phyloP scores from a whole-genome alignment of 805 yeast species.

The Suhomyces sp. region DNA sequence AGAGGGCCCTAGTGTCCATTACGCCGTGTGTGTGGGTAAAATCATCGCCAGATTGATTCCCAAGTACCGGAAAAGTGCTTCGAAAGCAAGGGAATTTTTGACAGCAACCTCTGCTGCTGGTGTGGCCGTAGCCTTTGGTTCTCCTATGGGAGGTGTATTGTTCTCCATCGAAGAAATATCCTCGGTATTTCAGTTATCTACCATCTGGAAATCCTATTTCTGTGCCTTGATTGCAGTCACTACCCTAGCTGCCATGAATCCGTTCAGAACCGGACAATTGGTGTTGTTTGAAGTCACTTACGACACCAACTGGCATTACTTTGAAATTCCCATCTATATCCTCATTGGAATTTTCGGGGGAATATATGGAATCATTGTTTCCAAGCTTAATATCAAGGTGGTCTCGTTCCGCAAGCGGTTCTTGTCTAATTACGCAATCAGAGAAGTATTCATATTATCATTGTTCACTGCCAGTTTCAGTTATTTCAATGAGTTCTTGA shows the following conservation, averaged over 20 bases:
- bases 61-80: constrained; percentile 45
- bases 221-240: constrained; percentile 88
- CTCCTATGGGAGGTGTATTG: constrained; percentile 94
- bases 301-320: constrained; percentile 80
- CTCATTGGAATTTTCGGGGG: constrained; percentile 91
- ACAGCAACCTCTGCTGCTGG: constrained; percentile 97
- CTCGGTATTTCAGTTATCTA: constrained; percentile 65
- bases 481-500: constrained; percentile 78
- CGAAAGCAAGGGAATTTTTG: constrained; percentile 56
- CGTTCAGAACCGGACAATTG: constrained; percentile 92
- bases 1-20: constrained; percentile 98
- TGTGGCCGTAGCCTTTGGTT: constrained; percentile 96
- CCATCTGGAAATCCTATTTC: constrained; percentile 89
- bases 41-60: constrained; percentile 59
- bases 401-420: constrained; percentile 76
- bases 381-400: constrained; percentile 71
- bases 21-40: constrained; percentile 94
- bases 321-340: constrained; percentile 79
- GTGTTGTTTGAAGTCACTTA: constrained; percentile 91
- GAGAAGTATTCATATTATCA: constrained; percentile 71
- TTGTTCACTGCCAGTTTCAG: constrained; percentile 71
- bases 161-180: constrained; percentile 92
- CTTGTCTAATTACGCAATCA: constrained; percentile 55
- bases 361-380: constrained; percentile 74
- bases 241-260: constrained; percentile 76